phyloP scores from a whole-genome alignment of 2,329 filamentous ascomycete genomes.

The Pyricularia sp. region DNA sequence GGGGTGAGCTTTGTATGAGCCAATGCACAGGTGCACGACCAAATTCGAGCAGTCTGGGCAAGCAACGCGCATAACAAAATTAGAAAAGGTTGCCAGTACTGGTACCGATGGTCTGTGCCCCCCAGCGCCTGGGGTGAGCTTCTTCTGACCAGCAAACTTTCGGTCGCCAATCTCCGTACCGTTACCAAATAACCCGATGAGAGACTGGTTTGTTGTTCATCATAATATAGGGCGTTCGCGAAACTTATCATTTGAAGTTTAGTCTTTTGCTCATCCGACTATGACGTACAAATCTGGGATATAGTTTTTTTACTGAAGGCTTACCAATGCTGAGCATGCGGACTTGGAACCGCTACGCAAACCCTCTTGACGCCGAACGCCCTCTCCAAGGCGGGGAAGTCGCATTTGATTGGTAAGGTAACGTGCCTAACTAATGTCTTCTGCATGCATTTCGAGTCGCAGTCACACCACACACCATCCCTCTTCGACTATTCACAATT shows the following conservation, averaged over 20 bases:
- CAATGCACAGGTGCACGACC: background rate
- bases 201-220: background rate
- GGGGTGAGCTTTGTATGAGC: background rate
- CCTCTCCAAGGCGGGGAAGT: background rate
- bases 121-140: background rate
- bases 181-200: background rate
- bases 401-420: background rate
- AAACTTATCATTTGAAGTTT: background rate
- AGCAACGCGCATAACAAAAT: background rate
- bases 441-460: background rate
- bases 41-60: background rate
- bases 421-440: background rate
- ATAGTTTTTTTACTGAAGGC: background rate
- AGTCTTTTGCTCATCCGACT: background rate
- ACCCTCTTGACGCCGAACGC: background rate
- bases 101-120: background rate
- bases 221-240: background rate
- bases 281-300: background rate
- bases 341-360: no score
- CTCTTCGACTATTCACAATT: background rate
- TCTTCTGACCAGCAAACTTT: background rate
- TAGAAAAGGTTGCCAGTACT: no score
- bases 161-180: background rate
- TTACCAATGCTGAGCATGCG: background rate
- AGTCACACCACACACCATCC: background rate